A percentile compares a stretch with the other conserved stretches of the same genome.
These are phyloP conservation scores for Venustampulla echinocandica DNA, from an alignment of 495 filamentous ascomycete genomes.

Conservation along the genomic window DNA sequence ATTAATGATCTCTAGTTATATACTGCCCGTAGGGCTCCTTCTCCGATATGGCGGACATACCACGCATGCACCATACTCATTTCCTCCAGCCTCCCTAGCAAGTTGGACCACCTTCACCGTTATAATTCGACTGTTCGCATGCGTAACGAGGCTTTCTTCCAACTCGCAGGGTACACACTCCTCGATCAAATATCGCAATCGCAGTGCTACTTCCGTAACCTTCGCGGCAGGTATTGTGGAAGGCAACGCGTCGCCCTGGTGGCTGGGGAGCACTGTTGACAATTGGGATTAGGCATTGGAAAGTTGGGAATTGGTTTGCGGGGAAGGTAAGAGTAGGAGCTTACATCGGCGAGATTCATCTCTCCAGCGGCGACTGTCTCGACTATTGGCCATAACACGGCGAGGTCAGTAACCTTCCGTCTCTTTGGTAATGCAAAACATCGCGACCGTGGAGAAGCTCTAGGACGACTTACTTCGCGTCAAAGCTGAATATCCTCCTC, in stretches of 20 bases:
- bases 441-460: background rate
- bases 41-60: conserved; percentile 27
- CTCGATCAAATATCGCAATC: conserved; percentile 86
- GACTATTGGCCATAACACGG: background rate
- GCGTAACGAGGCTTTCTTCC: conserved; percentile 58
- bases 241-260: conserved; percentile 40
- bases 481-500: conserved; percentile 18
- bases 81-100: conserved; percentile 69
- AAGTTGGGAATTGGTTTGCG: background rate
- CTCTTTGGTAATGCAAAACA: background rate
- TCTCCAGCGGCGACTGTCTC: conserved; percentile 11
- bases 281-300: background rate
- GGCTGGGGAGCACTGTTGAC: conserved; percentile 50
- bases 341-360: conserved; percentile 23
- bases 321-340: background rate
- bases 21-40: background rate
- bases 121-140: conserved; percentile 75
- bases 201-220: conserved; percentile 81
- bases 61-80: conserved; percentile 67
- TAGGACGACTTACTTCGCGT: conserved; percentile 11
- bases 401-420: background rate
- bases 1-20: background rate
- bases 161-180: conserved; percentile 82
- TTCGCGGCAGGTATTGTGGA: conserved; percentile 58
- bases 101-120: conserved; percentile 68